phyloP scores from a whole-genome alignment of 768 basidiomycete genomes.

The Kwoniella newhampshirensis region DNA sequence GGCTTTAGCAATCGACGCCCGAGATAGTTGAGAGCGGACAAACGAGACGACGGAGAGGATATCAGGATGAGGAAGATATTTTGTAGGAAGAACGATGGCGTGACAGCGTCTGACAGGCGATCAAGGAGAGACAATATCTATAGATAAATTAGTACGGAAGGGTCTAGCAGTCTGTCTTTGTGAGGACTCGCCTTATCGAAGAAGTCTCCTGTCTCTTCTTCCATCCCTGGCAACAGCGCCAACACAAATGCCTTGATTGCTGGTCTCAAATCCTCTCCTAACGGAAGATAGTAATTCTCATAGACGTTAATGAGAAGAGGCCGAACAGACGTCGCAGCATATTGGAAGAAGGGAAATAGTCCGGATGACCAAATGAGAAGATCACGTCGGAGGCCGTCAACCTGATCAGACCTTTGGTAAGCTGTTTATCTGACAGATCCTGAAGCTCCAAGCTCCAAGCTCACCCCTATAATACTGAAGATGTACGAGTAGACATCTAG shows the following conservation, averaged over 20 bases:
- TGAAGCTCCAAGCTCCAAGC: conserved; percentile 46
- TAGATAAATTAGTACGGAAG: too few species aligned
- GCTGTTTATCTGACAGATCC: too few species aligned
- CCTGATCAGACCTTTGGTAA: too few species aligned
- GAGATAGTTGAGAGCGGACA: conserved; percentile 83
- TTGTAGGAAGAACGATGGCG: conserved; percentile 87
- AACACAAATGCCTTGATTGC: conserved; percentile 93
- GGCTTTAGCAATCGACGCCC: conserved; percentile 67
- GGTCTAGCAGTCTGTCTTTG: conserved; percentile 11
- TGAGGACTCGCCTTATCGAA: conserved; percentile 63
- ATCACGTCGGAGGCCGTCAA: conserved; percentile 81
- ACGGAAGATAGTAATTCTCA: conserved; percentile 84
- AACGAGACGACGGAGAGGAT: conserved; percentile 79
- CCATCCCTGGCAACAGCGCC: conserved; percentile 87
- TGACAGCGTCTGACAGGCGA: conserved; percentile 76
- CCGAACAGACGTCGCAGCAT: conserved; percentile 96
- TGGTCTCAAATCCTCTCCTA: conserved; percentile 76
- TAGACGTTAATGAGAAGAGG: conserved; percentile 88
- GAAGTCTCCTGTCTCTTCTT: conserved; percentile 96
- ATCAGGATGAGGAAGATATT: conserved; percentile 93
- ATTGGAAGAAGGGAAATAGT: conserved; percentile 97
- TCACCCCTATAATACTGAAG: conserved; percentile 81
- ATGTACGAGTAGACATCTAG: conserved; percentile 93
- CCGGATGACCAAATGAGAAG: conserved; percentile 92
- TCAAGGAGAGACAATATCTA: conserved; percentile 82